Evolutionary conservation across 352 stramenopile genomes (phyloP).

Genomic region (Pythium monospermum): DNA sequence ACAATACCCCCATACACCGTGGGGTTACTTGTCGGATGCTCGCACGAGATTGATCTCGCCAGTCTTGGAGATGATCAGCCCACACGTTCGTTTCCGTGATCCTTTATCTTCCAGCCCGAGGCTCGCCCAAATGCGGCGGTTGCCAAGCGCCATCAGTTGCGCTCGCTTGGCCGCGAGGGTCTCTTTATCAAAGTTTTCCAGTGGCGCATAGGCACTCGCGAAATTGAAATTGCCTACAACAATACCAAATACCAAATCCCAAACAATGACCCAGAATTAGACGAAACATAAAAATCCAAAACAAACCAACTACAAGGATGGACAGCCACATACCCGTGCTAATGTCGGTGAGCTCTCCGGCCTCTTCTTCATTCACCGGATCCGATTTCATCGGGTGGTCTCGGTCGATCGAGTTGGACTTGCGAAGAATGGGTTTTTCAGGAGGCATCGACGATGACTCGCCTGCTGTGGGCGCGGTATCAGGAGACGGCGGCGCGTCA

Average conservation of each 20-base stretch:
- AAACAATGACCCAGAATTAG: not conserved
- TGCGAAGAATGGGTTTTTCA: constrained; percentile 43
- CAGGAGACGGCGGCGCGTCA: constrained; percentile 65
- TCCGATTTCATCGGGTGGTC: constrained; percentile 36
- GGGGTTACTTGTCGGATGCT: constrained; percentile 22
- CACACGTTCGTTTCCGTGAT: constrained; percentile 43
- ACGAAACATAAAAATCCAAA: not conserved
- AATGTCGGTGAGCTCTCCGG: constrained; percentile 59
- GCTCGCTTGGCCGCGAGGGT: constrained; percentile 76
- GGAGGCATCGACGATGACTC: constrained; percentile 16
- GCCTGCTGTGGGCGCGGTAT: constrained; percentile 30
- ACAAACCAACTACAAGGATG: not conserved
- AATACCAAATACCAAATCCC: not conserved
- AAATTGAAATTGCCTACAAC: constrained; percentile 51
- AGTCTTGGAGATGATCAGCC: constrained; percentile 66
- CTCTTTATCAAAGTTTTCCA: constrained; percentile 77
- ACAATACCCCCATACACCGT: no score
- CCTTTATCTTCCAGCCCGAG: constrained; percentile 78
- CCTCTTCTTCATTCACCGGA: constrained; percentile 54
- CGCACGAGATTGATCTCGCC: constrained; percentile 74
- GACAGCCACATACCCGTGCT: constrained; percentile 33
- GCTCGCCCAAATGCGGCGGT: constrained; percentile 80
- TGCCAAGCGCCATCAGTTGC: constrained; percentile 64
- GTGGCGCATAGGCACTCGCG: constrained; percentile 61
- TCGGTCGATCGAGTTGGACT: constrained; percentile 42